Evolutionary conservation across 352 stramenopile genomes (phyloP), one percentile per base, ranked within the genome.

Genomic region (Pythium pectinolyticum): DNA sequence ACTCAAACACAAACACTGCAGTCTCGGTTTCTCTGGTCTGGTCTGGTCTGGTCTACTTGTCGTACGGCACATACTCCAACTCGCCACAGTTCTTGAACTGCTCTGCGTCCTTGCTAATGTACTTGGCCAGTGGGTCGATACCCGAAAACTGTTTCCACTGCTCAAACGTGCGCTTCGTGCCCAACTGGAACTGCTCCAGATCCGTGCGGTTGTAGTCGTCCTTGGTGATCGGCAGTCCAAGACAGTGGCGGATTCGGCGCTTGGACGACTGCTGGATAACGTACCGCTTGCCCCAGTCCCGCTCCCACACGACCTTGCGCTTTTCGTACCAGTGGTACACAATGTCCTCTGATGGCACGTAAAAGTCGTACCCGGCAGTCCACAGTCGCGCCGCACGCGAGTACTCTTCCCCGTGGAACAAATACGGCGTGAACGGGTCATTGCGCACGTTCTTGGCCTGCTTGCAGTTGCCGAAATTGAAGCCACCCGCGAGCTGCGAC

Each of bases 381-480:
- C 84, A 94, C 20, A 94, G 73, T 19, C 84, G 81, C 27, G 82
- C 70, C 0, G 82, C 83, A 24, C 83, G 79, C n/a, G 83, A 91
- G 73, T 91, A 94, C 63, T 94, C 84, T 51, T 94, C 82, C 35
- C 84, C 84, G 27, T 92, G 82, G 61, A 92, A 94, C 12, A 94
- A 69, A 53, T 84, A 92, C 35, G 80, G 84, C 20, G 84, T 92
- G 63, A 89, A 77, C 37, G 84, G 84, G 64, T 94, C 84, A 57
- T 89, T 90, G 35, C 84, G 84, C 57, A 94, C 78, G 48, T 88
- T 76, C 51, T 84, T 85, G 15, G 73, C 80, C 54, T 89, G 79
- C 31, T 72, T 75, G 67, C 84, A 91, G 48, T 77, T 78, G 54
- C 82, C 82, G 67, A 94, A 94, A 64, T 91, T 92, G 76, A 94